Evolutionary conservation across 1,284 basidiomycete genomes (phyloP).

Genomic region (Cryptococcus maquisensis): DNA sequence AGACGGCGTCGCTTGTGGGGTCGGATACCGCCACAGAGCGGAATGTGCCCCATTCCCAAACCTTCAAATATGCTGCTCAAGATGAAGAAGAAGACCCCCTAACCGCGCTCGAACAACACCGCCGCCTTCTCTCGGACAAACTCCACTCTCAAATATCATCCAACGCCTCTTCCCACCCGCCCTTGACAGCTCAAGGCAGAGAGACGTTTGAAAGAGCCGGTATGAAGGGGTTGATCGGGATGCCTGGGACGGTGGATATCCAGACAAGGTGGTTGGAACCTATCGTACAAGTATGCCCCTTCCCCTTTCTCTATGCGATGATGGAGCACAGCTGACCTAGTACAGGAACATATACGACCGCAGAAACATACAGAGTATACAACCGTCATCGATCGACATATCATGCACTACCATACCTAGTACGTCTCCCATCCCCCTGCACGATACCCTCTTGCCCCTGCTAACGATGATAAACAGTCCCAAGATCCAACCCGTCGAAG

Average conservation of each 20-base stretch:
- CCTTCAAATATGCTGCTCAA: background rate
- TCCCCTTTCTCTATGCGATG: background rate
- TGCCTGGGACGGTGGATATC: conserved; percentile 34
- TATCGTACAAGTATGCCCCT: conserved; percentile 34
- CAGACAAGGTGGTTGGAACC: conserved; percentile 33
- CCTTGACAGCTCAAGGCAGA: conserved; percentile 14
- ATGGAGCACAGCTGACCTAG: background rate
- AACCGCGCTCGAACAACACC: background rate
- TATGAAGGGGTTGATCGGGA: conserved; percentile 19
- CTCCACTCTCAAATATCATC: conserved; percentile 5
- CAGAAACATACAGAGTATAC: conserved; percentile 33
- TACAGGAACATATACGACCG: conserved; percentile 34
- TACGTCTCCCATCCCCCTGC: conserved; percentile 14
- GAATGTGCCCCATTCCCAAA: too few relatives aligned
- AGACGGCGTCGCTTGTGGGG: background rate
- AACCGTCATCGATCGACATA: conserved; percentile 32
- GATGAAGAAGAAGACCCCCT: background rate
- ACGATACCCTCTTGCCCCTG: background rate
- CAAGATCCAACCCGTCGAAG: conserved; percentile 42
- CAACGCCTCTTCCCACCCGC: background rate
- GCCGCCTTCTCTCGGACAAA: conserved; percentile 5
- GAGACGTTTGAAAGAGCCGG: conserved; percentile 24
- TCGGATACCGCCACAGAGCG: background rate
- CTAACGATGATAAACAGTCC: conserved; percentile 1
- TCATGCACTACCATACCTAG: conserved; percentile 43